Evolutionary conservation across 1,139 yeast species (phyloP).

Genomic region (Kurtzmaniella quercitrusa): DNA sequence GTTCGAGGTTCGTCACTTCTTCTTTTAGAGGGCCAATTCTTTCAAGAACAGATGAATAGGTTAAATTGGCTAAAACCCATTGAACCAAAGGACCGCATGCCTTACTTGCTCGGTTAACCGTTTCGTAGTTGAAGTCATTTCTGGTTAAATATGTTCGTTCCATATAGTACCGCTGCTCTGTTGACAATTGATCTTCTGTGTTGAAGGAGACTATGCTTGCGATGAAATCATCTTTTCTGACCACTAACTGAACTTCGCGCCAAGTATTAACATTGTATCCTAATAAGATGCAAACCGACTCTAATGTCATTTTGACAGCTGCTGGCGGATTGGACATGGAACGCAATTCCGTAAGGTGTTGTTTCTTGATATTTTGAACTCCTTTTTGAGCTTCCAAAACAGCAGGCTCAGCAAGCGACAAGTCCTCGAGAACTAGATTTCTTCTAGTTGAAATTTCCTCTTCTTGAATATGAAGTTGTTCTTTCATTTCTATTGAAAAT

Average conservation of each 20-base stretch:
- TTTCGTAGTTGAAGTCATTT: constrained; percentile 64
- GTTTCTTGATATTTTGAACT: constrained; percentile 88
- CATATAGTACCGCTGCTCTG: constrained; percentile 52
- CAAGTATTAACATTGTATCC: constrained; percentile 70
- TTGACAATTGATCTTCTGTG: constrained; percentile 55
- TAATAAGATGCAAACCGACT: constrained; percentile 77
- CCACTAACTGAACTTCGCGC: constrained; percentile 81
- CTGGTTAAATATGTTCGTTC: constrained; percentile 56
- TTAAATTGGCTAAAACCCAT: constrained; percentile 88
- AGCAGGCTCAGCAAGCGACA: constrained; percentile 79
- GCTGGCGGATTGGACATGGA: constrained; percentile 92
- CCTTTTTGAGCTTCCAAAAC: constrained; percentile 80
- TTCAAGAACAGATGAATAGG: constrained; percentile 65
- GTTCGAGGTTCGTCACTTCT: constrained; percentile 62
- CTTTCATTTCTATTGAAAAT: constrained; percentile 75
- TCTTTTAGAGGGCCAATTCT: constrained; percentile 70
- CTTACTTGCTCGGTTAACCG: constrained; percentile 85
- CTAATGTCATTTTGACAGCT: constrained; percentile 80
- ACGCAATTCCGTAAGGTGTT: constrained; percentile 83
- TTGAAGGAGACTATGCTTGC: constrained; percentile 75
- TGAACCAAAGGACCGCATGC: constrained; percentile 91
- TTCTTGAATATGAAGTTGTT: constrained; percentile 67
- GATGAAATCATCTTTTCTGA: constrained; percentile 85
- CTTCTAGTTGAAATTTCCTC: constrained; percentile 54
- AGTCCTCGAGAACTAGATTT: constrained; percentile 53